Evolutionary conservation across 768 basidiomycete genomes (phyloP), one percentile per base, ranked within the genome.

Genomic region (Tricholoma hemisulphureum): DNA sequence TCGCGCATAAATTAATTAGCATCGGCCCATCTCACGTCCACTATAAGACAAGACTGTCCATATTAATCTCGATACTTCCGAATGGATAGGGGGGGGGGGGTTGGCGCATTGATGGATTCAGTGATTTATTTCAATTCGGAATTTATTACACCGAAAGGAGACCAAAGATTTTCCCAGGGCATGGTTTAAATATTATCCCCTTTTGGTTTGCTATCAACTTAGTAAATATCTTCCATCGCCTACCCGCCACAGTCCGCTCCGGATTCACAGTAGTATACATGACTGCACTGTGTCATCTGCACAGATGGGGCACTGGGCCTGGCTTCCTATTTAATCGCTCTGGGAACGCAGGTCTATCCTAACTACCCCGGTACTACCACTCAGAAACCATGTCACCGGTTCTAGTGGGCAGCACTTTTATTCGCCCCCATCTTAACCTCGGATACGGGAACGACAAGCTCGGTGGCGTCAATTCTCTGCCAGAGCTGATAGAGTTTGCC

Each of bases 401-500:
- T 20, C 45, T 56, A 21, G 52, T 60, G 41, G 61, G 59, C 48
- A 64, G 61, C 49, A 64, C 73, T 50, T 77, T 77, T 56, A 61
- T 73, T 45, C 72, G 75, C 28, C 72, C 76, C 32, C 67, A 67
- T 45, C 63, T 77, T 56, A 75, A 73, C 60, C 64, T 74, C 28
- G 69, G 71, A 24, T 73, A 72, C 55, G 67, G 59, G 4, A 55
- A 61, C 20, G 69, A 71, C 61, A 58, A 54, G 13, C 54, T 61
- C 2, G 60, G 63, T n/a, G 73, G 70, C 14, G 65, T 76, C 48
- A 66, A 67, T 9, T 68, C 75, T 4, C 68, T 77, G 23, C 73
- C 73, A 14, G 72, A 76, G 43, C 69, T 77, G 43, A 69, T 77
- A 21, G 69, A 72, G 24, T 77, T 77, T 65, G 65, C 65, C 41